These are phyloP conservation scores for Malassezia yamatoensis DNA, from an alignment of 1,284 basidiomycete species.

Conservation along the genomic window DNA sequence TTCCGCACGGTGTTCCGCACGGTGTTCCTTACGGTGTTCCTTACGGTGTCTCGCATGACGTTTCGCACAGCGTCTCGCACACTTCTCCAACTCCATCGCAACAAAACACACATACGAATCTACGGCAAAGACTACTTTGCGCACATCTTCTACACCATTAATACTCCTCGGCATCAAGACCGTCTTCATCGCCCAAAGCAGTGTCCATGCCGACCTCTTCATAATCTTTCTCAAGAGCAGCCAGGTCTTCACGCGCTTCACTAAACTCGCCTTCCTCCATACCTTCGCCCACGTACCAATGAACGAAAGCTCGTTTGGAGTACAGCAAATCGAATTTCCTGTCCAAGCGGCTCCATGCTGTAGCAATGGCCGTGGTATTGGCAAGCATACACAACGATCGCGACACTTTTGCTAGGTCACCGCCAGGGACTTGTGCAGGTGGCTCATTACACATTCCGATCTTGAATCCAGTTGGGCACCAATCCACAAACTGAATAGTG, in stretches of 20 bases:
- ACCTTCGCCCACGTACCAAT: slow-evolving; percentile 78
- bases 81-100: too few relatives aligned
- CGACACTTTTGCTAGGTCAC: slow-evolving; percentile 85
- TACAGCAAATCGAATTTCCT: slow-evolving; percentile 94
- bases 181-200: slow-evolving; percentile 63
- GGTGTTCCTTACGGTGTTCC: too few relatives aligned
- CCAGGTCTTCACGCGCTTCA: slow-evolving; percentile 91
- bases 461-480: slow-evolving; percentile 98
- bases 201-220: slow-evolving; percentile 71
- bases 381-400: slow-evolving; percentile 96
- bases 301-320: slow-evolving; percentile 48
- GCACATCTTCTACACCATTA: background rate
- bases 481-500: slow-evolving; percentile 79
- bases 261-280: slow-evolving; percentile 99
- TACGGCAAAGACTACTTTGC: background rate
- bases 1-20: too few relatives aligned
- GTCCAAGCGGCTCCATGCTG: slow-evolving; percentile 89
- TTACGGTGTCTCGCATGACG: too few relatives aligned
- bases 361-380: slow-evolving; percentile 84
- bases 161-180: slow-evolving; percentile 40
- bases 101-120: background rate
- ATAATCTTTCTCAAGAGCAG: slow-evolving; percentile 74
- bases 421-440: slow-evolving; percentile 69
- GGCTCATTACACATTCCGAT: slow-evolving; percentile 92
- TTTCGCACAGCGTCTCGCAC: too few relatives aligned